phyloP scores from a whole-genome alignment of 2,329 filamentous ascomycete genomes.

The Fusarium sp. region DNA sequence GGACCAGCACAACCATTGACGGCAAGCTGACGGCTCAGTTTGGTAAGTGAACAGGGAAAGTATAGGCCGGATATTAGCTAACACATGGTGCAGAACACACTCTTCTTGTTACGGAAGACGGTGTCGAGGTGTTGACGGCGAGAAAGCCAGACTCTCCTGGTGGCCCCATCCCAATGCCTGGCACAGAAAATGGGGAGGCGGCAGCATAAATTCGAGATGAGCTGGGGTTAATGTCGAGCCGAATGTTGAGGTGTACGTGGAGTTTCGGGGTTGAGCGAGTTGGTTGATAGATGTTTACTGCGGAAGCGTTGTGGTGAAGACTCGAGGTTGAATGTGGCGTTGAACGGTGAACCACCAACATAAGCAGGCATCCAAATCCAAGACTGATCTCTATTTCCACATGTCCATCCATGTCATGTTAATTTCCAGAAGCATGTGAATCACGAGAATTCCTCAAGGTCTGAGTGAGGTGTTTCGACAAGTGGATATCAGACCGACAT shows the following conservation, averaged over 20 bases:
- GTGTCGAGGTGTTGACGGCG: constrained; percentile 85
- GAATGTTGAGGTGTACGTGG: constrained; percentile 19
- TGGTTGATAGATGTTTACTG: constrained; percentile 12
- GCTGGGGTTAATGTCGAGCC: constrained; percentile 5
- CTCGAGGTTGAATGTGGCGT: background rate
- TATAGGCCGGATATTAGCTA: constrained; percentile 25
- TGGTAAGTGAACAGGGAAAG: constrained; percentile 64
- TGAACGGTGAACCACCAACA: background rate
- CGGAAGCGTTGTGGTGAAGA: constrained; percentile 9
- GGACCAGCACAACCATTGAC: constrained; percentile 95
- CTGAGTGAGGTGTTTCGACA: background rate
- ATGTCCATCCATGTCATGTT: background rate
- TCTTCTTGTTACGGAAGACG: constrained; percentile 83
- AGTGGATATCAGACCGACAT: constrained; percentile 22
- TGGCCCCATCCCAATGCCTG: constrained; percentile 73
- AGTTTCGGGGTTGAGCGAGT: constrained; percentile 25
- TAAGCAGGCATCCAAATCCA: background rate
- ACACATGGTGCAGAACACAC: constrained; percentile 74
- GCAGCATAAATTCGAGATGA: constrained; percentile 19
- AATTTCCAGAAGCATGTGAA: constrained; percentile 17
- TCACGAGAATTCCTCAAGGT: constrained; percentile 4
- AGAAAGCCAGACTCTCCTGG: constrained; percentile 79
- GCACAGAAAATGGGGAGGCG: constrained; percentile 29
- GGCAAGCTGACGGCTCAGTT: constrained; percentile 94
- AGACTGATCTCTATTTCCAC: background rate